A percentile compares a stretch with the other conserved stretches of the same genome.
phyloP scores from a whole-genome alignment of 768 basidiomycete genomes.

The Rhodotorula babjevae region DNA sequence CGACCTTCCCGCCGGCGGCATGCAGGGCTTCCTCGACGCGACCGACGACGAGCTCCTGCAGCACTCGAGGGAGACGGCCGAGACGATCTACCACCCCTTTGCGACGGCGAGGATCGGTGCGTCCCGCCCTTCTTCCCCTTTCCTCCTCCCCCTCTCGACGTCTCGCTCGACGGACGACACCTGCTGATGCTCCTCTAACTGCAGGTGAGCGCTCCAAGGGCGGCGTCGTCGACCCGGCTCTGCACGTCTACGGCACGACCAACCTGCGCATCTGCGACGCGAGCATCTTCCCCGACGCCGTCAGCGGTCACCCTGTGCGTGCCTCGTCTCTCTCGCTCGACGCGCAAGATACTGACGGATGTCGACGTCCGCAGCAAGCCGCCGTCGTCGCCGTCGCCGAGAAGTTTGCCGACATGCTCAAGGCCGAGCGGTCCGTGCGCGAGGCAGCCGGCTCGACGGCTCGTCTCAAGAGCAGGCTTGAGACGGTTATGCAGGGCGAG shows the following conservation, averaged over 20 bases:
- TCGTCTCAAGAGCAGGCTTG: too few species aligned
- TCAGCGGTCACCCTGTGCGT: constrained; percentile 37
- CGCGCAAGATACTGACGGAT: too few species aligned
- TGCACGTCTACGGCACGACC: constrained; percentile 19
- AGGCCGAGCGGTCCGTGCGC: constrained; percentile 10
- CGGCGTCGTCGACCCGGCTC: constrained; percentile 15
- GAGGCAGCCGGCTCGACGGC: too few species aligned
- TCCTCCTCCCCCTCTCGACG: not conserved
- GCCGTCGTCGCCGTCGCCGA: constrained; percentile 37
- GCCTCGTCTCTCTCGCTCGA: too few species aligned
- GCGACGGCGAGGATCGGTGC: constrained; percentile 25
- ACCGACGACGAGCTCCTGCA: constrained; percentile 21
- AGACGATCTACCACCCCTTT: constrained; percentile 39
- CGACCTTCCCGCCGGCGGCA: not conserved
- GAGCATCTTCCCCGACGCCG: constrained; percentile 39
- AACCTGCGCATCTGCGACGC: constrained; percentile 39
- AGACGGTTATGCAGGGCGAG: too few species aligned
- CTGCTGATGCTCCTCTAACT: not conserved
- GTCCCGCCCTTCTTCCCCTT: not conserved
- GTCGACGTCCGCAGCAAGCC: constrained; percentile 9
- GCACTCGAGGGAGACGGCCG: constrained; percentile 17
- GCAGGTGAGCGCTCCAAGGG: constrained; percentile 6
- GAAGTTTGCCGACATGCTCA: constrained; percentile 32
- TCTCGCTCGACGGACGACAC: not conserved
- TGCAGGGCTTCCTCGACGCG: constrained; percentile 1